Conservation (phyloP, 2,329 filamentous ascomycete species). For the Botrytis byssoidea region DNA sequence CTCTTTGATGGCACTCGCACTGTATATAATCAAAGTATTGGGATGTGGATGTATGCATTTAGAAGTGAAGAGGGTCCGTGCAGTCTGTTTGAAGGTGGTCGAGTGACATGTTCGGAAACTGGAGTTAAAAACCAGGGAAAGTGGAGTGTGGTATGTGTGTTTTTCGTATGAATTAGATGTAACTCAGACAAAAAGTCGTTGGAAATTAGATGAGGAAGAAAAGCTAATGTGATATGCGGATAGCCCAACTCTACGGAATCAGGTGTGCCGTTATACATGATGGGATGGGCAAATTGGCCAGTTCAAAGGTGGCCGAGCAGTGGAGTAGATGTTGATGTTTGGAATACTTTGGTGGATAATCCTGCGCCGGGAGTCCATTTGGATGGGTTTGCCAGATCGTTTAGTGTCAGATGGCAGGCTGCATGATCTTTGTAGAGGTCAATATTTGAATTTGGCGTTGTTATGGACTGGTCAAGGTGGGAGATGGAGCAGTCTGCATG, state of each 20-base stretch:
- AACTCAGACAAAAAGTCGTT: no score
- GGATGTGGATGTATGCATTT: constrained; percentile 17
- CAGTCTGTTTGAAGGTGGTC: neutral
- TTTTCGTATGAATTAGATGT: neutral
- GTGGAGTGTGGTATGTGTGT: constrained; percentile 9
- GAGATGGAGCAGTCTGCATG: neutral
- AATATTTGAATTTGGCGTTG: neutral
- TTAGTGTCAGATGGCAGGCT: constrained; percentile 11
- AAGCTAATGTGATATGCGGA: neutral
- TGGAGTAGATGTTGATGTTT: constrained; percentile 11
- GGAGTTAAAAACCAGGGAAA: neutral
- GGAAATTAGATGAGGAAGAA: no score
- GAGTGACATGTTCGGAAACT: neutral
- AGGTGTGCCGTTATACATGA: constrained; percentile 2
- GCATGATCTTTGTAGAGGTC: neutral
- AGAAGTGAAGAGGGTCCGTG: neutral
- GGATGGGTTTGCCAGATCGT: constrained; percentile 3
- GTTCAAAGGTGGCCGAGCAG: constrained; percentile 6
- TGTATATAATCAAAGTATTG: neutral
- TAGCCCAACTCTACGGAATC: constrained; percentile 15
- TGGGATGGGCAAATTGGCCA: constrained; percentile 15
- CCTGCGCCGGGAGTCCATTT: constrained; percentile 8
- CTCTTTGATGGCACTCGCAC: constrained; percentile 5
- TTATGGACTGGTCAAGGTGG: no score
- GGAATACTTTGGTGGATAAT: constrained; percentile 9